phyloP scores from a whole-genome alignment of 1,139 yeast genomes.

The Geotrichum reessii region DNA sequence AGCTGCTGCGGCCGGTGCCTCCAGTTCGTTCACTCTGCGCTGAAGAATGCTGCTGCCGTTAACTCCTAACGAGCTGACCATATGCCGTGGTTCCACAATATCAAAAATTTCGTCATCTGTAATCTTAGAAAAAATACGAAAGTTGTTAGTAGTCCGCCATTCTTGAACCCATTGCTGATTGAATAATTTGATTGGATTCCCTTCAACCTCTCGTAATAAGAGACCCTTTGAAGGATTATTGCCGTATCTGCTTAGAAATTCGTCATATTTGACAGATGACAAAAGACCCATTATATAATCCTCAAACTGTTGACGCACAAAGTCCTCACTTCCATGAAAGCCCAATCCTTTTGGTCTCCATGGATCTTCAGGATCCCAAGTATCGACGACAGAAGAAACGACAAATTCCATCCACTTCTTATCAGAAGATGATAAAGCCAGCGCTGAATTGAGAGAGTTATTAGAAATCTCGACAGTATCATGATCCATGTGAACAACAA shows the following conservation, averaged over 20 bases:
- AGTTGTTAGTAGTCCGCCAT: slow-evolving; percentile 69
- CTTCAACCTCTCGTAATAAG: slow-evolving; percentile 31
- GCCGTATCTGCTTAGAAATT: slow-evolving; percentile 38
- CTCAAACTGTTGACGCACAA: slow-evolving; percentile 79
- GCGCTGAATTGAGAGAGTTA: slow-evolving; percentile 39
- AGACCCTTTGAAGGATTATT: slow-evolving; percentile 20
- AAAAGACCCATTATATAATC: slow-evolving; percentile 77
- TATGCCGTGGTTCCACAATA: slow-evolving; percentile 73
- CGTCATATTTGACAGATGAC: slow-evolving; percentile 63
- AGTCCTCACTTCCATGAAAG: slow-evolving; percentile 80
- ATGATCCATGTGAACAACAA: slow-evolving; percentile 46
- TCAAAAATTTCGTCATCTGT: slow-evolving; percentile 90
- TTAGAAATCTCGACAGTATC: slow-evolving; percentile 45
- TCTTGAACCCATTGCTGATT: slow-evolving; percentile 50
- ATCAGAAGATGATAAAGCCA: slow-evolving; percentile 59
- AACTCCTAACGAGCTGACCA: slow-evolving; percentile 29
- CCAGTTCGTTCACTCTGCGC: slow-evolving; percentile 6
- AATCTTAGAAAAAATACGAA: slow-evolving; percentile 56
- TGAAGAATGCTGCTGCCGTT: background rate
- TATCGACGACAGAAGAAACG: slow-evolving; percentile 36
- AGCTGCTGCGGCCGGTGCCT: slow-evolving; percentile 10
- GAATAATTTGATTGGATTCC: slow-evolving; percentile 46
- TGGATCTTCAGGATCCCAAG: slow-evolving; percentile 43
- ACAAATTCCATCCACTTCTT: slow-evolving; percentile 61
- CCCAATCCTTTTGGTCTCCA: slow-evolving; percentile 43